Base-by-base conservation (phyloP, 305 asterid species). In the Withania somnifera region DNA sequence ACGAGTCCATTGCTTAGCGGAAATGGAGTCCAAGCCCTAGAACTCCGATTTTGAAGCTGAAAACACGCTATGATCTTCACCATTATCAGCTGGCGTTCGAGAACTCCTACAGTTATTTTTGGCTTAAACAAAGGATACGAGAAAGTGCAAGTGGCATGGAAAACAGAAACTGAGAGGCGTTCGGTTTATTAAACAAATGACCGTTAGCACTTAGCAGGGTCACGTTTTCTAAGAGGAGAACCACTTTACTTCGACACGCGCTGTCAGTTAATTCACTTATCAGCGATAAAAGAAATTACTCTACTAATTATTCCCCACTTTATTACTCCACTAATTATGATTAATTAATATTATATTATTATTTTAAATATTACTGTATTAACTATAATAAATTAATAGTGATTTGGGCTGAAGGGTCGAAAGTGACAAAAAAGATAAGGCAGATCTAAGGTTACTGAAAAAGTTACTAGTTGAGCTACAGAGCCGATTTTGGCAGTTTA, bases 11-110 rank as follows among this genome's bases (percentile, higher is more conserved):
- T 84, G 81, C 73, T 36, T 10, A 85, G 81, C 19, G 89, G 86
- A 54, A 89, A 84, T 69, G 89, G 88, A 32, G 82, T 73, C 40
- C 78, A 19, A 42, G 38, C 63, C 24, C 52, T 84, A 45, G 58
- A 67, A 40, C 57, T 36, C 52, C 84, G 34, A 79, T 56, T 84
- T 6, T 75, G 71, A 20, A 7, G 4, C 32, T 83, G 81, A 20
- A 45, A 34, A 40, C 80, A 67, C 26, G 68, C 64, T 68, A 60
- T 58, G 20, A 57, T 57, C 66, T 84, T 84, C 50, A 26, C 69
- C 82, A 47, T 77, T 82, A 24, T 73, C 15, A 26, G 42, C 60
- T 73, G 9, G 1, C 0, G 5, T 28, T 47, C 1, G 0, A 24
- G 24, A 47, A 45, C 1, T 7, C 56, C 4, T 38, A 1, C 3